Base-by-base conservation (phyloP, 768 basidiomycete species). In the Mycena epipterygia region DNA sequence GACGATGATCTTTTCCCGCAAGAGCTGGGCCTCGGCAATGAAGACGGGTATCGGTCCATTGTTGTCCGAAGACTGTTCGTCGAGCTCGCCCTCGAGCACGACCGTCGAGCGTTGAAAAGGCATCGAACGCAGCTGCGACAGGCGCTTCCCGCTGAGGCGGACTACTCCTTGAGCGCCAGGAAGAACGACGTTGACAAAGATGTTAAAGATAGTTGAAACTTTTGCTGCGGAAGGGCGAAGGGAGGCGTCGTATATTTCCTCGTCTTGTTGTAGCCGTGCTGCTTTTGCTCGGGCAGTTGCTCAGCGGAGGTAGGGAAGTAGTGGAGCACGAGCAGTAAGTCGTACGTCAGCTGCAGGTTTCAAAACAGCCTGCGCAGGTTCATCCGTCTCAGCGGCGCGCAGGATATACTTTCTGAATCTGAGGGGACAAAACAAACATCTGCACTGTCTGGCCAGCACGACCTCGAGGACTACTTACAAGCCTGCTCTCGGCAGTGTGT, bases 171-270 rank as follows among this genome's bases (percentile, higher is more conserved):
- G 59, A 32, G n/a, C 3, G 14, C 33, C 68, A 37, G 67, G 67
- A 55, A 69, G 62, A 69, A 30, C 25, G 46, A 68, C 53, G 33
- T 68, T 68, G n/a, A 68, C 49, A n/a, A 61, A 27, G 16, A 68
- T 56, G 60, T 68, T 68, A 39, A 23, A 48, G 13, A 68, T 44
- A 21, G 51, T 68, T 4, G 67, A 61, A 23, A 2, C 23, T 2
- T 41, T 0, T 32, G 67, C 67, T 53, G 67, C 59, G 51, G 27
- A 55, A 44, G 67, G 67, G 29, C 67, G 67, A 25, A 68, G 67
- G 44, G 67, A 27, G 29, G 67, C 67, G 30, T 68, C 67, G 39
- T 44, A 68, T 33, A n/a, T n/a, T 60, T 60, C 30, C 67, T 52
- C 30, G 0, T 60, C 51, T 68, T 55, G 2, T 29, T 60, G 59